These are phyloP conservation scores for Teunomyces tritomae DNA, from an alignment of 805 yeast genomes.

Conservation along the genomic window DNA sequence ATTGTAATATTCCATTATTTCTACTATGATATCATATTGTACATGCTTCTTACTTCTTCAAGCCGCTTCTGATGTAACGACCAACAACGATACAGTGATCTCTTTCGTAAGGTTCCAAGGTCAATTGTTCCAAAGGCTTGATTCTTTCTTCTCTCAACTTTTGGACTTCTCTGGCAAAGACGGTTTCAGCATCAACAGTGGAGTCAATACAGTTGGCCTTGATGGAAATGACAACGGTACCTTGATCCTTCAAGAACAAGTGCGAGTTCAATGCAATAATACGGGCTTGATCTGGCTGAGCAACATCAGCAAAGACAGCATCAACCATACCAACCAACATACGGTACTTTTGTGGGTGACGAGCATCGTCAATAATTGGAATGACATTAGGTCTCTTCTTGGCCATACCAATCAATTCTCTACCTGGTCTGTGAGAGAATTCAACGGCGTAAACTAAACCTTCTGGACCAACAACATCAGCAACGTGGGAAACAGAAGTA, in stretches of 20 bases:
- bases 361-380: constrained; percentile 98
- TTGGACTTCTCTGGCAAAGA: constrained; percentile 98
- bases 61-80: constrained; percentile 88
- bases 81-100: constrained; percentile 99
- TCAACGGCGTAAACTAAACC: constrained; percentile 99
- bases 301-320: constrained; percentile 98
- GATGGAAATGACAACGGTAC: constrained; percentile 97
- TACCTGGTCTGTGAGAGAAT: constrained; percentile 99
- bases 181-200: constrained; percentile 98
- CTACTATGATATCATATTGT: not conserved
- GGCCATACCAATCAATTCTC: constrained; percentile 99
- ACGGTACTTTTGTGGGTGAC: constrained; percentile 99
- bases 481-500: constrained; percentile 97
- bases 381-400: constrained; percentile 99
- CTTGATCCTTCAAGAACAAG: constrained; percentile 96
- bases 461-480: constrained; percentile 98
- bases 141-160: constrained; percentile 98
- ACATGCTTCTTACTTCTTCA: constrained; percentile 44
- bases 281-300: constrained; percentile 99
- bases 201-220: constrained; percentile 99
- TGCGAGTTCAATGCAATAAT: constrained; percentile 98
- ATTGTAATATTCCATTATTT: not conserved
- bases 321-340: constrained; percentile 99
- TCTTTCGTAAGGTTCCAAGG: constrained; percentile 99
- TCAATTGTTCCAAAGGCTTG: constrained; percentile 97